Conservation (phyloP, 2,329 filamentous ascomycete species). For the Beauveria scarabaeidicola region DNA sequence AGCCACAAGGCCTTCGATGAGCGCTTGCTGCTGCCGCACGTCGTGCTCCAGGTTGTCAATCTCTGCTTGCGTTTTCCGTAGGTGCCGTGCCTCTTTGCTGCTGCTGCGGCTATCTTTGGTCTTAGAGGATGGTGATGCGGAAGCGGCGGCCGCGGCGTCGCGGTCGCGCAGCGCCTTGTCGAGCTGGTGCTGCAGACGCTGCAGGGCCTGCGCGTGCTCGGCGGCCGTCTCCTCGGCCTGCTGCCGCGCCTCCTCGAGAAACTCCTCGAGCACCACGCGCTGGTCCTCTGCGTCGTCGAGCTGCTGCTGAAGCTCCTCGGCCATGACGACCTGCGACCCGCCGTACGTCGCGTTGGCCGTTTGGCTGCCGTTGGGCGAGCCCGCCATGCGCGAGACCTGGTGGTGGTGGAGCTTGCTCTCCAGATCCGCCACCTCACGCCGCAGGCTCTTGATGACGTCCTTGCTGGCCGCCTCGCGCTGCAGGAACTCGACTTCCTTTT, state of each 20-base stretch:
- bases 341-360: constrained; percentile 12
- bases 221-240: constrained; percentile 39
- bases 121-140: constrained; percentile 4
- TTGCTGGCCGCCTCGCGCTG: constrained; percentile 59
- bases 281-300: constrained; percentile 52
- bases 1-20: constrained; percentile 47
- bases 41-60: constrained; percentile 64
- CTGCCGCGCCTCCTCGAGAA: constrained; percentile 46
- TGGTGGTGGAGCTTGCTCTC: constrained; percentile 60
- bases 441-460: constrained; percentile 53
- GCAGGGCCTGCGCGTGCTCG: constrained; percentile 35
- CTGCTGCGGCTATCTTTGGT: constrained; percentile 28
- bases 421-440: constrained; percentile 56
- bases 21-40: constrained; percentile 58
- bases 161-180: constrained; percentile 44
- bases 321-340: constrained; percentile 9
- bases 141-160: constrained; percentile 20
- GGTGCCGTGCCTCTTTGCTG: constrained; percentile 47
- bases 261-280: constrained; percentile 48
- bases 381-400: constrained; percentile 42
- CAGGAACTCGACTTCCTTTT: constrained; percentile 55
- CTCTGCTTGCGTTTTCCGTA: constrained; percentile 56
- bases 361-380: constrained; percentile 5
- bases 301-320: constrained; percentile 43
- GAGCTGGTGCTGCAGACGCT: constrained; percentile 39